A percentile compares a stretch with the other conserved stretches of the same genome.
Evolutionary conservation across 2,329 filamentous ascomycete genomes (phyloP).

Genomic region (Alternaria alternata): DNA sequence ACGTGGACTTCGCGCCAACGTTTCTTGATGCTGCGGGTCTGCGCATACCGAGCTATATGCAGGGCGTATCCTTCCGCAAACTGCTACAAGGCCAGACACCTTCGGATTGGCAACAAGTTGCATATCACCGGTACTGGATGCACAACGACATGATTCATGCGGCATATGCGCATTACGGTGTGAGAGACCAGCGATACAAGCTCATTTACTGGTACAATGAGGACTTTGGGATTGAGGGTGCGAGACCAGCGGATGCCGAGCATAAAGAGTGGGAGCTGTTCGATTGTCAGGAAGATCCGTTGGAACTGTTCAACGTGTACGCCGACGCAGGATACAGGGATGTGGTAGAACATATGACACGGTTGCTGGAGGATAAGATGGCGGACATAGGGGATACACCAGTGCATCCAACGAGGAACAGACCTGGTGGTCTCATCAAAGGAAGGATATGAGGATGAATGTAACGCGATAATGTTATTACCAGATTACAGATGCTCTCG

Average conservation of each 20-base stretch:
- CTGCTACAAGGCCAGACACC: conserved; percentile 53
- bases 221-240: conserved; percentile 56
- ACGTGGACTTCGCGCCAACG: conserved; percentile 64
- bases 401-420: conserved; percentile 19
- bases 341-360: conserved; percentile 46
- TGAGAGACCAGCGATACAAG: conserved; percentile 62
- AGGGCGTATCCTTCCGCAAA: conserved; percentile 56
- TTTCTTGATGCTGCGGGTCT: conserved; percentile 59
- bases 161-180: conserved; percentile 62
- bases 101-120: conserved; percentile 59
- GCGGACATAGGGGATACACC: conserved; percentile 60
- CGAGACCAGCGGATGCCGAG: conserved; percentile 52
- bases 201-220: conserved; percentile 67
- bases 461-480: background rate
- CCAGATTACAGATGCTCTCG: background rate
- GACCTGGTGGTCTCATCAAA: background rate
- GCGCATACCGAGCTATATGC: conserved; percentile 59
- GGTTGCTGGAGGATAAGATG: conserved; percentile 57
- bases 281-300: conserved; percentile 60
- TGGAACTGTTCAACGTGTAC: conserved; percentile 58
- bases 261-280: conserved; percentile 63
- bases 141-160: conserved; percentile 61
- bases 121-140: conserved; percentile 67
- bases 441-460: background rate
- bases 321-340: conserved; percentile 40